Percentiles rank a stretch among this genome's conserved stretches.
These are phyloP conservation scores for Moesziomyces antarcticus DNA, from an alignment of 1,284 basidiomycete species.

Conservation along the genomic window DNA sequence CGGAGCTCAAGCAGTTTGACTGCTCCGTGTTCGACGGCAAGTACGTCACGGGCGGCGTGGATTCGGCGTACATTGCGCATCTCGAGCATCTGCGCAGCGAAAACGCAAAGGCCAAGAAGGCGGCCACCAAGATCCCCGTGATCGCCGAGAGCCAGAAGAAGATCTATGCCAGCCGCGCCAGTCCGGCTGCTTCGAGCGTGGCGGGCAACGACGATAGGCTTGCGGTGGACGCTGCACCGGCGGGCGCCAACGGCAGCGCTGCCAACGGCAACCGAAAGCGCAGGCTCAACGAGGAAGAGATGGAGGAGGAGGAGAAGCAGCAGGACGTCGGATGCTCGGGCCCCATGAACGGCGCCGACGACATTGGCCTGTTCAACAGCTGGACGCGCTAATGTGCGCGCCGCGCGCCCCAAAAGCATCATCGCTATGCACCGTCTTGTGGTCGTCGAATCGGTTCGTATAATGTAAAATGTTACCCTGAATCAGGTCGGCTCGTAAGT, in stretches of 20 bases:
- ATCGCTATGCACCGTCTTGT: neutral
- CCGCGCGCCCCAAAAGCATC: too few relatives aligned
- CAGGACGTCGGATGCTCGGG: constrained; percentile 56
- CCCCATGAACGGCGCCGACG: constrained; percentile 66
- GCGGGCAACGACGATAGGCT: constrained; percentile 51
- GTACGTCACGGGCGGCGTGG: constrained; percentile 96
- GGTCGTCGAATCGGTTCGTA: neutral
- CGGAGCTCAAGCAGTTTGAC: constrained; percentile 82
- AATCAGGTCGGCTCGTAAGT: neutral
- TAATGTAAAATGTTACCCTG: neutral
- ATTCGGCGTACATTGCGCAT: constrained; percentile 81
- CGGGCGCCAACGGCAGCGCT: constrained; percentile 1
- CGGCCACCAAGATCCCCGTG: constrained; percentile 37
- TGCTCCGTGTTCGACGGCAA: constrained; percentile 98
- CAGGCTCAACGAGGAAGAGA: constrained; percentile 27
- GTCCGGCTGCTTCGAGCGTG: constrained; percentile 34
- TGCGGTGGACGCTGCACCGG: constrained; percentile 17
- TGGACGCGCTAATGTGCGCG: constrained; percentile 46
- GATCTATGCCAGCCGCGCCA: constrained; percentile 41
- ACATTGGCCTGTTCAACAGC: constrained; percentile 59
- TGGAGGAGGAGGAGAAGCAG: constrained; percentile 47
- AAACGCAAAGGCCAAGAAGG: constrained; percentile 75
- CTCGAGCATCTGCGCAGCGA: constrained; percentile 86
- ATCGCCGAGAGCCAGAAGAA: constrained; percentile 45
- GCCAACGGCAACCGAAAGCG: constrained; percentile 36